Conservation (phyloP, 2,329 filamentous ascomycete species). For the Colletotrichum sp. region DNA sequence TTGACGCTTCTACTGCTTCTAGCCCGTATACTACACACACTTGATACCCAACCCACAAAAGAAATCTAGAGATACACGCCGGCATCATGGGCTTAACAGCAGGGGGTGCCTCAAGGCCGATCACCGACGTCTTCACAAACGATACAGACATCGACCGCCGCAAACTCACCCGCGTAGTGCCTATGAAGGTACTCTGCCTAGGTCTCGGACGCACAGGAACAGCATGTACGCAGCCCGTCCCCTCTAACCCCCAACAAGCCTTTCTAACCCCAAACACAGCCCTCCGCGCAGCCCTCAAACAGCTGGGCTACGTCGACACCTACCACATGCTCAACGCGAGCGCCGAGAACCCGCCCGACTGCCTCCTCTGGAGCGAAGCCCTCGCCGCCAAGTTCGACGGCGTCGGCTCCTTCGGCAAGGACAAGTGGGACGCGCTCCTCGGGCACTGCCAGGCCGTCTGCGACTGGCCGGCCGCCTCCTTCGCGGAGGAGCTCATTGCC, state of each 20-base stretch:
- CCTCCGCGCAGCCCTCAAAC: slow-evolving; percentile 40
- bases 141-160: slow-evolving; percentile 73
- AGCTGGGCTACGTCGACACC: slow-evolving; percentile 12
- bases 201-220: slow-evolving; percentile 75
- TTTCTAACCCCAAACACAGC: background rate
- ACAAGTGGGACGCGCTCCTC: slow-evolving; percentile 37
- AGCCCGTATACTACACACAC: background rate
- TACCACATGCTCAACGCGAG: slow-evolving; percentile 20
- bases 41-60: background rate
- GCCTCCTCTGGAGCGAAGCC: slow-evolving; percentile 73
- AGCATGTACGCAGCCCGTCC: slow-evolving; percentile 56
- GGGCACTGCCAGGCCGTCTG: slow-evolving; percentile 30
- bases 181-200: slow-evolving; percentile 75
- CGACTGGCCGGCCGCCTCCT: slow-evolving; percentile 20
- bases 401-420: slow-evolving; percentile 16
- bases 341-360: slow-evolving; percentile 27
- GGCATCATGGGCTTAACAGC: background rate
- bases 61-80: background rate
- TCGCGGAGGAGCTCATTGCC: slow-evolving; percentile 29
- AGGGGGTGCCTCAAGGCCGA: slow-evolving; percentile 37
- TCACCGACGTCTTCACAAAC: slow-evolving; percentile 65
- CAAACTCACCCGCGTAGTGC: slow-evolving; percentile 68
- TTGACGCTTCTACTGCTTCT: background rate
- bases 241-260: background rate
- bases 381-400: slow-evolving; percentile 56